Conservation (phyloP, 768 basidiomycete genomes). For the Russula brevipes region DNA sequence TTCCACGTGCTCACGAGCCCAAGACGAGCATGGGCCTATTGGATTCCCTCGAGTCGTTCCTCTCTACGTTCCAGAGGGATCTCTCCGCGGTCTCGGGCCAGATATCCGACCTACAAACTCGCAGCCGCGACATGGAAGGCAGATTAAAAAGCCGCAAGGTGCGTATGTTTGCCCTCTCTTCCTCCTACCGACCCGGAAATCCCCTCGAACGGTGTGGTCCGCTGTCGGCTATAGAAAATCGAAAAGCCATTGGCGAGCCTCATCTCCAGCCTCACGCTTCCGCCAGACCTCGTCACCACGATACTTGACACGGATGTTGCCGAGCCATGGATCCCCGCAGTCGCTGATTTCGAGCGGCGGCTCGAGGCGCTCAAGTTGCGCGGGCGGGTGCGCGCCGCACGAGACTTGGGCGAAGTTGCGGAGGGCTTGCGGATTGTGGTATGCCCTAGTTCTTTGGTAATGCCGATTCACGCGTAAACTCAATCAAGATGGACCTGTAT, state of each 20-base stretch:
- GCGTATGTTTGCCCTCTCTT: slow-evolving; percentile 30
- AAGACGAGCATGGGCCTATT: slow-evolving; percentile 85
- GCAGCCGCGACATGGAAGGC: slow-evolving; percentile 87
- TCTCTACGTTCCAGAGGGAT: slow-evolving; percentile 94
- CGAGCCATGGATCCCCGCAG: slow-evolving; percentile 81
- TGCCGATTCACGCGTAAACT: not conserved
- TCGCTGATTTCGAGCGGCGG: slow-evolving; percentile 75
- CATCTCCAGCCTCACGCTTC: slow-evolving; percentile 72
- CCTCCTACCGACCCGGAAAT: not conserved
- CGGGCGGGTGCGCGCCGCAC: slow-evolving; percentile 79
- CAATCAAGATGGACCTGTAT: not conserved
- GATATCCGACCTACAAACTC: slow-evolving; percentile 87
- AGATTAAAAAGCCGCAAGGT: slow-evolving; percentile 82
- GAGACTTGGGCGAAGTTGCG: slow-evolving; percentile 74
- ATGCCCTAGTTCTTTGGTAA: slow-evolving; percentile 30
- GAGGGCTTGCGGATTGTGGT: slow-evolving; percentile 90
- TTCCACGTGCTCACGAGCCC: not conserved
- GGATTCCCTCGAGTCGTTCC: slow-evolving; percentile 82
- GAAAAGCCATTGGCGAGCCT: slow-evolving; percentile 82
- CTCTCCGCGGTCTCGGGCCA: slow-evolving; percentile 93
- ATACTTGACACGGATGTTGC: slow-evolving; percentile 83
- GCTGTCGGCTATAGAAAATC: slow-evolving; percentile 55
- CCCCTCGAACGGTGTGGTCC: slow-evolving; percentile 2
- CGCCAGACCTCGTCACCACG: slow-evolving; percentile 67
- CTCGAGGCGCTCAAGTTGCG: slow-evolving; percentile 65